Conservation (phyloP, 73 alveolate genomes). For the Tetrahymena borealis region DNA sequence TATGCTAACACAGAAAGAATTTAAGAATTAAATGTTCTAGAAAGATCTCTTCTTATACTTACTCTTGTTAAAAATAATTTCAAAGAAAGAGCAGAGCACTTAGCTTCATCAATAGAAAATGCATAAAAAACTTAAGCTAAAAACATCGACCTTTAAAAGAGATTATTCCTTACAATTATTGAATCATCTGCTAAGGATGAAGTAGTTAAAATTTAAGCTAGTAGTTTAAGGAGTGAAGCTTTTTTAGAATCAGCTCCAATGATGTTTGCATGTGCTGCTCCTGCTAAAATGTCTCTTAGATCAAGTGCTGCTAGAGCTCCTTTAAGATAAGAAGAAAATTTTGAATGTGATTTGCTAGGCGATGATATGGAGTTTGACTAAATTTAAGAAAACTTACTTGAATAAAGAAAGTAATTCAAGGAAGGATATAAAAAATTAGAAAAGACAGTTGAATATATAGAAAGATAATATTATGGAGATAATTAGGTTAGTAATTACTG, state of each 20-base stretch:
- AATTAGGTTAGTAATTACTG: not conserved
- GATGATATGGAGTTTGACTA: no score
- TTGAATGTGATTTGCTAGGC: no score
- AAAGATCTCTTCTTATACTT: constrained; percentile 26
- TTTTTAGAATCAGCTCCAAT: no score
- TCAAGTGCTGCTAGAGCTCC: no score
- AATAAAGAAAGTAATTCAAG: not conserved
- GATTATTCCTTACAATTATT: not conserved
- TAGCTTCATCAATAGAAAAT: not conserved
- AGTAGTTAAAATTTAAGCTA: not conserved
- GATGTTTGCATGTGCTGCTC: no score
- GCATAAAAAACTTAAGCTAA: not conserved
- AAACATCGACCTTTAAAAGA: not conserved
- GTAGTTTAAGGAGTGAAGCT: not conserved
- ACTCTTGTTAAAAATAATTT: not conserved
- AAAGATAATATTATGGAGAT: constrained; percentile 63
- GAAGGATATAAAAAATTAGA: constrained; percentile 54
- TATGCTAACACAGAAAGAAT: constrained; percentile 4
- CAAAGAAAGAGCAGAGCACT: not conserved
- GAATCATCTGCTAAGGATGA: not conserved
- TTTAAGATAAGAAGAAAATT: no score
- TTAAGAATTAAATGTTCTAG: constrained; percentile 42
- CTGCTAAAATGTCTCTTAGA: no score
- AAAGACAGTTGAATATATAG: constrained; percentile 71
- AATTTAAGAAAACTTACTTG: no score